Percentiles rank a stretch among this genome's conserved stretches.
Conservation (phyloP, 2,329 filamentous ascomycete genomes). For the Colletotrichum sansevieriae region DNA sequence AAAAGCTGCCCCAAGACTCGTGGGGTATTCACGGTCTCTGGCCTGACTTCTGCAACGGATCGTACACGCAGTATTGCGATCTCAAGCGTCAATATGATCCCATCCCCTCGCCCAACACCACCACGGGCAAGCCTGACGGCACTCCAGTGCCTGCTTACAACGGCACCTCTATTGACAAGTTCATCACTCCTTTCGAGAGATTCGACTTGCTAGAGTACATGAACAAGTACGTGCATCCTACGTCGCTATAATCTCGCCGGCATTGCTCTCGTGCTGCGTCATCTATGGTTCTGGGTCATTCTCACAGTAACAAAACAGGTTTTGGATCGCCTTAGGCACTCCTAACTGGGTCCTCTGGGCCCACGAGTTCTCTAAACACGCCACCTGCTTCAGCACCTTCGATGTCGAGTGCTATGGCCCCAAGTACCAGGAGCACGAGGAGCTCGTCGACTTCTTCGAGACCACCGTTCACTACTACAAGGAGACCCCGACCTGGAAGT, state of each 20-base stretch:
- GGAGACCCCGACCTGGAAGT: slow-evolving; percentile 70
- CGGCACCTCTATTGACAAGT: slow-evolving; percentile 69
- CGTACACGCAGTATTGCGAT: slow-evolving; percentile 77
- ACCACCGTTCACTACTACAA: slow-evolving; percentile 70
- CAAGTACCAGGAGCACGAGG: slow-evolving; percentile 65
- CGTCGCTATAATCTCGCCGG: not conserved
- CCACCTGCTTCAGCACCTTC: slow-evolving; percentile 76
- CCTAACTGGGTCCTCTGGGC: slow-evolving; percentile 73
- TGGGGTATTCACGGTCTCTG: slow-evolving; percentile 74
- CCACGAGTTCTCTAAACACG: slow-evolving; percentile 78
- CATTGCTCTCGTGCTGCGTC: too few species aligned
- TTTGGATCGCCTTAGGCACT: slow-evolving; percentile 70
- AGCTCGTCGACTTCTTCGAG: slow-evolving; percentile 74
- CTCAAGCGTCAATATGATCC: slow-evolving; percentile 75
- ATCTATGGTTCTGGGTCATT: not conserved
- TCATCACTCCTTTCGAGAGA: slow-evolving; percentile 69
- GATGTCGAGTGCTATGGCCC: slow-evolving; percentile 75
- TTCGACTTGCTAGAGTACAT: slow-evolving; percentile 74
- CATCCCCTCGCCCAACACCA: slow-evolving; percentile 72
- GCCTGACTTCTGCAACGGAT: slow-evolving; percentile 65
- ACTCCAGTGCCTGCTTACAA: slow-evolving; percentile 68
- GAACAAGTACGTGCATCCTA: slow-evolving; percentile 61
- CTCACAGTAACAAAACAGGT: slow-evolving; percentile 47
- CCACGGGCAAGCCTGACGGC: slow-evolving; percentile 66
- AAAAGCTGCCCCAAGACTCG: slow-evolving; percentile 67